These are phyloP conservation scores for Dipteronia dyeriana DNA, from an alignment of 345 rosid species.

Conservation along the genomic window DNA sequence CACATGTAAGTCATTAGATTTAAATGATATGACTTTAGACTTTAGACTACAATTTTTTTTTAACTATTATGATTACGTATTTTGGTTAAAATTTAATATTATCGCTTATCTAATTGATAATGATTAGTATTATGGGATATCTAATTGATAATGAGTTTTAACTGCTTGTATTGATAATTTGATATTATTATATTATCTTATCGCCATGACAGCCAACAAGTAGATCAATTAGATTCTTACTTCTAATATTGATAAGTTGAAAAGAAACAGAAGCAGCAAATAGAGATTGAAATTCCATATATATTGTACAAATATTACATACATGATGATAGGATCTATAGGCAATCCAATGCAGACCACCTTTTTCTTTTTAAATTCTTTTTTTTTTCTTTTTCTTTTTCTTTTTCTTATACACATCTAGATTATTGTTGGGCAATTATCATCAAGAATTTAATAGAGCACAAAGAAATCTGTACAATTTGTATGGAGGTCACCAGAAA, in stretches of 20 bases:
- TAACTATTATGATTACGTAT: no score
- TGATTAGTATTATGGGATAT: no score
- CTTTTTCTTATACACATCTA: slow-evolving; percentile 23
- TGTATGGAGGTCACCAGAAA: slow-evolving; percentile 57
- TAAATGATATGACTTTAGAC: no score
- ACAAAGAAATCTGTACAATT: slow-evolving; percentile 54
- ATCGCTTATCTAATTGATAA: no score
- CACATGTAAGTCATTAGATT: no score
- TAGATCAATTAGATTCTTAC: no score
- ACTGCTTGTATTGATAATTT: no score
- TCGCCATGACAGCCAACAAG: no score
- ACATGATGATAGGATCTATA: slow-evolving; percentile 26
- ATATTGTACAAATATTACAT: slow-evolving; percentile 28
- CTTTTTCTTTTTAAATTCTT: slow-evolving; percentile 5
- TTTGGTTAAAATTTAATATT: no score
- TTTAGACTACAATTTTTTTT: no score
- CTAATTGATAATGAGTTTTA: no score
- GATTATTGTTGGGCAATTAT: slow-evolving; percentile 23
- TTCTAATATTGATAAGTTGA: not conserved
- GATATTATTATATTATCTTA: no score
- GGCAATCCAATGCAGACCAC: slow-evolving; percentile 50
- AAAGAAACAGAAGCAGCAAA: slow-evolving; percentile 10
- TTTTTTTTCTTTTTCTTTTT: not conserved
- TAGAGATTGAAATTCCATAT: slow-evolving; percentile 12
- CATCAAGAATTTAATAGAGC: slow-evolving; percentile 33